Evolutionary conservation across 1,284 basidiomycete genomes (phyloP).

Genomic region (Tausonia pullulans): DNA sequence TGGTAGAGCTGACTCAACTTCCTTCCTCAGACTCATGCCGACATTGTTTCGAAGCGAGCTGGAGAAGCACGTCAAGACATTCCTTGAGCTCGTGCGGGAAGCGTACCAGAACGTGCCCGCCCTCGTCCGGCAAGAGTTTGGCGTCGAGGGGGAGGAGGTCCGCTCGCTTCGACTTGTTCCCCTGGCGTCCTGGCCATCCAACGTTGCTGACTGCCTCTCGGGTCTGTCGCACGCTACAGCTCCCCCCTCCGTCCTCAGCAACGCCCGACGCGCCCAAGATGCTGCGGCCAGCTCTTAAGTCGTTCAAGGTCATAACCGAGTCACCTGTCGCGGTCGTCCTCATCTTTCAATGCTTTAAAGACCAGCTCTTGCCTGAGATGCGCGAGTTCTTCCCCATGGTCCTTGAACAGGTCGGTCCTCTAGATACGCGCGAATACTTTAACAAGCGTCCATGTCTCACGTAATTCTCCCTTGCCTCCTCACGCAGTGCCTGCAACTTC

Average conservation of each 20-base stretch:
- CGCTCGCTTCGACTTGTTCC: too few relatives aligned
- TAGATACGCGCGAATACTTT: not conserved
- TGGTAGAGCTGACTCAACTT: not conserved
- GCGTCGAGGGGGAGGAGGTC: constrained; percentile 20
- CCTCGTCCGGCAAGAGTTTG: constrained; percentile 66
- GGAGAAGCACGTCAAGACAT: constrained; percentile 68
- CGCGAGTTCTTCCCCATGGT: constrained; percentile 63
- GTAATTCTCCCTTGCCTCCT: not conserved
- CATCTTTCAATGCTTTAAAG: constrained; percentile 69
- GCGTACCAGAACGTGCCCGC: constrained; percentile 65
- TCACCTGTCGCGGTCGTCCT: constrained; percentile 88
- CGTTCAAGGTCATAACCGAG: constrained; percentile 92
- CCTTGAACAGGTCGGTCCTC: constrained; percentile 33
- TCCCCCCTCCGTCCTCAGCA: not conserved
- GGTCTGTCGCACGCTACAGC: not conserved
- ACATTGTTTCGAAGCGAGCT: constrained; percentile 52
- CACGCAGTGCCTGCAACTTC: constrained; percentile 50
- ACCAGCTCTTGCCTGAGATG: constrained; percentile 55
- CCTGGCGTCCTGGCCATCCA: too few relatives aligned
- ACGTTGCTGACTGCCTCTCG: too few relatives aligned
- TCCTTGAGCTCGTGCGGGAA: constrained; percentile 62
- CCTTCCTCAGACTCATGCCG: constrained; percentile 15
- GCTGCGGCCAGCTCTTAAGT: constrained; percentile 59
- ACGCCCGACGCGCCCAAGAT: constrained; percentile 21
- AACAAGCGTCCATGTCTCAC: not conserved